A percentile compares a stretch with the other conserved stretches of the same genome.
Evolutionary conservation across 306 rosid species (phyloP).

Genomic region (Nissolia schottii): DNA sequence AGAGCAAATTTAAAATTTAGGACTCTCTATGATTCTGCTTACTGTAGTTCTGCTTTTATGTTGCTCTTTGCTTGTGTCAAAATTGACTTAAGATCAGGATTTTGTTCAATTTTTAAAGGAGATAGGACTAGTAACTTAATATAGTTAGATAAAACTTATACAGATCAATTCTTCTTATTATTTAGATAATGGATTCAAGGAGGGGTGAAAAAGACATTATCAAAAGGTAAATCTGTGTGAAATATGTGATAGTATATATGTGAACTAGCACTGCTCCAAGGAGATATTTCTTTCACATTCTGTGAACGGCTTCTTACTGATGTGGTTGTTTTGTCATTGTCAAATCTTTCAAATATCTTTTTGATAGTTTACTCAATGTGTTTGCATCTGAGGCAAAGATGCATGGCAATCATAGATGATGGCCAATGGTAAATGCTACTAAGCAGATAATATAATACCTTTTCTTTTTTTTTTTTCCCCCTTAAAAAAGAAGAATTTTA

Average conservation of each 20-base stretch:
- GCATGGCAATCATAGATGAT: not conserved
- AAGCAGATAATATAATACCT: not conserved
- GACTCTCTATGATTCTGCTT: not conserved
- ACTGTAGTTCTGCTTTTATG: not conserved
- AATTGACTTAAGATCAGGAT: not conserved
- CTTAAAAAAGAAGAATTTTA: too few species aligned
- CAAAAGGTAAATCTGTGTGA: too few species aligned
- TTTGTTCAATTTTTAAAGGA: too few species aligned
- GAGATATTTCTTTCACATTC: not conserved
- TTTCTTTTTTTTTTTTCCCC: too few species aligned
- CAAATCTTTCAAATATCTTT: conserved; percentile 20
- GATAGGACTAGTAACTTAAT: too few species aligned
- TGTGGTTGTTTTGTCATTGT: not conserved
- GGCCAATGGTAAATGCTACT: conserved; percentile 1
- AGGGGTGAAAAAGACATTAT: too few species aligned
- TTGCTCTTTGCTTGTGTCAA: not conserved
- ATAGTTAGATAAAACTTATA: too few species aligned
- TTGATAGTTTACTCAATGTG: not conserved
- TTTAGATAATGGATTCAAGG: too few species aligned
- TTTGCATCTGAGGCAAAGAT: not conserved
- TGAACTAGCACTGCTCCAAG: not conserved
- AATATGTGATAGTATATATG: too few species aligned
- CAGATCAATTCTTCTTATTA: too few species aligned
- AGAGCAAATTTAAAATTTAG: not conserved
- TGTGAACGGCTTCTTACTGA: not conserved